phyloP scores from a whole-genome alignment of 2,329 filamentous ascomycete genomes.

The Hymenoscyphus repandus region DNA sequence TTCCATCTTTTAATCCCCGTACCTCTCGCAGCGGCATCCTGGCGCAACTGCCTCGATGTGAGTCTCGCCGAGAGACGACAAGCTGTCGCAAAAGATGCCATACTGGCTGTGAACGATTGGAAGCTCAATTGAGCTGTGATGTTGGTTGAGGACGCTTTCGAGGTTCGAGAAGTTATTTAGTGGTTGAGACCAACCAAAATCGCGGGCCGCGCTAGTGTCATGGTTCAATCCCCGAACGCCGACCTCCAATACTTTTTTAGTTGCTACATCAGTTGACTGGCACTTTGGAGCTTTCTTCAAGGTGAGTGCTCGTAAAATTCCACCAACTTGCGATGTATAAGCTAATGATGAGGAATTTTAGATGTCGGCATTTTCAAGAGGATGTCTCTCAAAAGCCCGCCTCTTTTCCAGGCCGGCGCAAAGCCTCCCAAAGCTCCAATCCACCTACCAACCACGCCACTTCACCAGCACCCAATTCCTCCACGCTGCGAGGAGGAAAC shows the following conservation, averaged over 20 bases:
- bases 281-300: slow-evolving; percentile 8
- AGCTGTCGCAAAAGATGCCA: slow-evolving; percentile 62
- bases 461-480: slow-evolving; percentile 21
- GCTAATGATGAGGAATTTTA: slow-evolving; percentile 14
- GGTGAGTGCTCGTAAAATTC: slow-evolving; percentile 10
- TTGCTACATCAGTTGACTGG: slow-evolving; percentile 4
- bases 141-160: slow-evolving; percentile 12
- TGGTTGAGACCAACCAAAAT: slow-evolving; percentile 23
- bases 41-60: slow-evolving; percentile 47
- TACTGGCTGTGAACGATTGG: slow-evolving; percentile 34
- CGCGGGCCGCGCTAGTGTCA: slow-evolving; percentile 8
- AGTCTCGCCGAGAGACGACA: slow-evolving; percentile 60
- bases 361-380: slow-evolving; percentile 35
- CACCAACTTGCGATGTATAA: neutral
- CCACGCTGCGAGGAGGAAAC: slow-evolving; percentile 15
- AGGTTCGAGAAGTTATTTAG: slow-evolving; percentile 12
- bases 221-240: slow-evolving; percentile 19
- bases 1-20: slow-evolving; percentile 29
- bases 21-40: slow-evolving; percentile 55
- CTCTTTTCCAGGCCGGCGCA: slow-evolving; percentile 12
- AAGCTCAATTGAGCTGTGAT: slow-evolving; percentile 28
- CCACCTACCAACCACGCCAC: slow-evolving; percentile 14
- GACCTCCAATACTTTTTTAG: slow-evolving; percentile 14
- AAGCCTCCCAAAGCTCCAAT: slow-evolving; percentile 9
- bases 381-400: slow-evolving; percentile 24